Conservation (phyloP, 371 early-diverging fungal genomes). For the Zychaea mexicana region DNA sequence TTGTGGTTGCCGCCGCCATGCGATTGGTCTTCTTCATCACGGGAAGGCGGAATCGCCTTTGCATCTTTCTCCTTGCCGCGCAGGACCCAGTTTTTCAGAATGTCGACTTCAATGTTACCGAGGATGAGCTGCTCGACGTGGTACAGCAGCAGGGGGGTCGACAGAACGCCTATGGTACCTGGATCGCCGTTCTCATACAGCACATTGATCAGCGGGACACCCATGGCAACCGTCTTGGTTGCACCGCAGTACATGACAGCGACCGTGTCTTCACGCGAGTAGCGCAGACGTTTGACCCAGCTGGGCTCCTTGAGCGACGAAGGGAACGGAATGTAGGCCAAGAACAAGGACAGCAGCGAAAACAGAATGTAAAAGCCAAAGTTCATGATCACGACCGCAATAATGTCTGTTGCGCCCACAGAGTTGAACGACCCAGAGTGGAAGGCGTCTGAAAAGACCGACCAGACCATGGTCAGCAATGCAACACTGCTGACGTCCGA, state of each 20-base stretch:
- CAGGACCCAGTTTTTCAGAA: constrained; percentile 58
- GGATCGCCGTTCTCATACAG: constrained; percentile 48
- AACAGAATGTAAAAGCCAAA: constrained; percentile 41
- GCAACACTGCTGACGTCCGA: constrained; percentile 54
- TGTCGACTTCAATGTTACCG: constrained; percentile 60
- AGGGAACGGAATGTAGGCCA: constrained; percentile 38
- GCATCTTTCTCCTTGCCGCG: constrained; percentile 36
- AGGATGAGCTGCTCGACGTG: constrained; percentile 70
- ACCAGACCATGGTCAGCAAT: constrained; percentile 67
- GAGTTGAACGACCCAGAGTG: constrained; percentile 41
- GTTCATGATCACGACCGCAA: constrained; percentile 53
- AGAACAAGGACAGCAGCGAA: constrained; percentile 32
- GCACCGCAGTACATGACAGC: constrained; percentile 65
- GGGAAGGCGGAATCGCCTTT: constrained; percentile 7
- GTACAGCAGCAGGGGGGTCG: constrained; percentile 66
- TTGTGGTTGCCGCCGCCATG: neutral
- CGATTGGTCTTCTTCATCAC: constrained; percentile 19
- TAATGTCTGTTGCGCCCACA: constrained; percentile 49
- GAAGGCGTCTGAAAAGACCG: constrained; percentile 71
- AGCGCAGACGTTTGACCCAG: constrained; percentile 34
- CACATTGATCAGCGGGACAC: constrained; percentile 72
- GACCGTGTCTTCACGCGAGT: constrained; percentile 48
- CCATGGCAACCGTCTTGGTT: constrained; percentile 74
- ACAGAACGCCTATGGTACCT: constrained; percentile 55
- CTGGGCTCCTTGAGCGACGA: constrained; percentile 13